Evolutionary conservation across 2,329 filamentous ascomycete genomes (phyloP), one percentile per base, ranked within the genome.

Genomic region (Clarireedia monteithiana): DNA sequence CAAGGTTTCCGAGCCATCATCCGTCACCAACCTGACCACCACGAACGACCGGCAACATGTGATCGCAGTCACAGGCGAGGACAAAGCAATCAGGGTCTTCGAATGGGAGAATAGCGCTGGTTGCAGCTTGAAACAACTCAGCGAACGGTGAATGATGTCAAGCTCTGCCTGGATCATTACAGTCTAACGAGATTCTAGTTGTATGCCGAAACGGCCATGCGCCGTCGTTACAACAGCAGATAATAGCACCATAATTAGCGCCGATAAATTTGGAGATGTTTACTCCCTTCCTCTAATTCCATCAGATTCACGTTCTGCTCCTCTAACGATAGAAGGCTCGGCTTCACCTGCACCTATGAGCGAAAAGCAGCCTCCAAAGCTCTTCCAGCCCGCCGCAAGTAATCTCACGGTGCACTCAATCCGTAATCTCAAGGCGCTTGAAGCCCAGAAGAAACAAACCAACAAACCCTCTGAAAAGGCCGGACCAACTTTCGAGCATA

Each of bases 201-300:
- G 73, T 57, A 95, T 97, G 88, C 89, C 91, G 40, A 97, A 96
- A 74, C 84, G 91, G 38, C 90, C 91, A 12, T 92, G 86, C 68
- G 84, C 88, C 38, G 75, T 97, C 57, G 74, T 79, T 51, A 72
- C 96, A 52, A 83, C 86, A 6, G 75, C 81, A 40, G 85, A 91
- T 67, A 78, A 82, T 59, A 77, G 78, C 45, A 88, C 84, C 7
- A 89, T 99, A 60, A 73, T 97, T 57, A 84, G 83, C 59, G 92
- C 84, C 52, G 94, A 99, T 75, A 99, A 99, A 71, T 97, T 97
- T 67, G 94, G 94, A 62, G 94, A 99, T 70, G 92, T 96, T 59
- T 97, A 96, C 72, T 82, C 88, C 10, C 73, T 99, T 6, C 92
- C 94, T 14, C 76, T 97, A 3, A 69, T 90, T 46, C 66, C 36